These are phyloP conservation scores for Hemisphaericaspora subhashii DNA, from an alignment of 1,139 yeast species.

Conservation along the genomic window DNA sequence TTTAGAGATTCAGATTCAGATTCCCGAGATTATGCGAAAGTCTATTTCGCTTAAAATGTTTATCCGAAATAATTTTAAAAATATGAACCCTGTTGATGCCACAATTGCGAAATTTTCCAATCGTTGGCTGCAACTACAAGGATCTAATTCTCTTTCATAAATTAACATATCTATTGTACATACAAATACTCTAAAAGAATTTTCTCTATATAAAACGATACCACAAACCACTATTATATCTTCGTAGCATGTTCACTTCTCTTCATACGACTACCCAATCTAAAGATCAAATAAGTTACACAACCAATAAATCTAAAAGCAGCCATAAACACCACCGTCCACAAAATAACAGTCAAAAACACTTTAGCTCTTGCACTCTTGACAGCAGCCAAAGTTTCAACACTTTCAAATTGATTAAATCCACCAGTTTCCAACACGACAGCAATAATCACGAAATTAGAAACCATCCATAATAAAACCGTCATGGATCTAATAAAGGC, in stretches of 20 bases:
- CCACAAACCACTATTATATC: constrained; percentile 6
- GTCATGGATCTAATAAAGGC: constrained; percentile 81
- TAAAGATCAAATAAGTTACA: constrained; percentile 51
- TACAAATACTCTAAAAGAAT: not conserved
- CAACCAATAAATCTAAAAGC: constrained; percentile 73
- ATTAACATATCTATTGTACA: constrained; percentile 1
- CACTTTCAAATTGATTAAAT: constrained; percentile 35
- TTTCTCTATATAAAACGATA: not conserved
- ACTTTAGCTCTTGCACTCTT: constrained; percentile 35
- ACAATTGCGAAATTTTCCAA: constrained; percentile 1
- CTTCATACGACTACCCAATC: constrained; percentile 28
- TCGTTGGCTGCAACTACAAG: too few species aligned
- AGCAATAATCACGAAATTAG: constrained; percentile 71
- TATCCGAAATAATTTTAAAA: not conserved
- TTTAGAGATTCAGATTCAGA: too few species aligned
- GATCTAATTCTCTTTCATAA: too few species aligned
- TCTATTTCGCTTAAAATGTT: too few species aligned
- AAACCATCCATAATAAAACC: constrained; percentile 74
- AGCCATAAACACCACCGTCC: constrained; percentile 84
- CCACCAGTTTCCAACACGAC: constrained; percentile 74
- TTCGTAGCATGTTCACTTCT: constrained; percentile 20
- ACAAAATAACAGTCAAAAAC: constrained; percentile 70
- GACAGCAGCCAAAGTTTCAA: constrained; percentile 15
- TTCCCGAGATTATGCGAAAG: too few species aligned
- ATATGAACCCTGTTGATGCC: not conserved